Evolutionary conservation across 78 protist genomes (phyloP), one percentile per base, ranked within the genome.

Genomic region (Dictyostelium capitatum): DNA sequence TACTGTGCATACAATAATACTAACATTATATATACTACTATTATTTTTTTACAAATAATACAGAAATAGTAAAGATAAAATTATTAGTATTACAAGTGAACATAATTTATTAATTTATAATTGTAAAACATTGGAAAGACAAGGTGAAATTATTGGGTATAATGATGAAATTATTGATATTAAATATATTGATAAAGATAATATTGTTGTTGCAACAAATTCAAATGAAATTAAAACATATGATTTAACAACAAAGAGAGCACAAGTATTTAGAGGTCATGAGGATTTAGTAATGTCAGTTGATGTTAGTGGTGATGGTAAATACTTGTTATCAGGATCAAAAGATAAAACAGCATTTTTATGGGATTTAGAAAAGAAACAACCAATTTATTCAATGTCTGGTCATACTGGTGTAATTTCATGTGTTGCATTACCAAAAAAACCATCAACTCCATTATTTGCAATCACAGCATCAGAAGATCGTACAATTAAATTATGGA

Each of bases 111-210:
- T 94, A 69, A 37, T 83, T 48, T 92, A 74, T 69, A 56, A 59
- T 30, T 48, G 43, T 4, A 72, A 57, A 17, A 54, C 90, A 15
- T 65, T 95, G 12, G 77, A 37, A 67, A 80, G 77, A 23, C 64
- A 41, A 41, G 80, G 83, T 64, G 91, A 78, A 20, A 77, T 97
- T 20, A 90, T 93, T 51, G 98, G 98, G 4, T 78, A 94, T 70
- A 97, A 95, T 83, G 98, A 97, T 64, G 97, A 95, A 73, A 67
- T 97, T 64, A 83, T 95, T 19, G 97, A 97, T 83, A 70, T 94
- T 23, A 47, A 69, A 47, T 95, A 69, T 62, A 47, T 89, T 1
- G 74, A 62, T 41, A 17, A 15, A 12, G 90, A 48, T 4, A 25
- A 54, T 19, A 57, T 96, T 17, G 95, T 81, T 57, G 95, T 95